Evolutionary conservation across 139 green algal species (phyloP).

Genomic region (Trebouxia sp.): DNA sequence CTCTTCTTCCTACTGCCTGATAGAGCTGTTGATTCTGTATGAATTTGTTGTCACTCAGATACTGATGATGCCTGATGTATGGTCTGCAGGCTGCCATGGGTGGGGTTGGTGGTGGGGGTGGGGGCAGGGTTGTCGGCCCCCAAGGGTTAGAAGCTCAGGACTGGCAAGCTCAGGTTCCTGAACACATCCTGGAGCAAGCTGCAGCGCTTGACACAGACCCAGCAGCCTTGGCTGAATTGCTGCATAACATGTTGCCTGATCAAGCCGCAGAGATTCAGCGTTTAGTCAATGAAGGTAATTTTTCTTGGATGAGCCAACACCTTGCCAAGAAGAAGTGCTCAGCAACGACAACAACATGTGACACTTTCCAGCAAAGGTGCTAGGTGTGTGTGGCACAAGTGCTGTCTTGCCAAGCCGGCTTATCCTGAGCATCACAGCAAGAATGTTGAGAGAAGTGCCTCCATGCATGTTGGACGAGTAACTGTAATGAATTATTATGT

Average conservation of each 20-base stretch:
- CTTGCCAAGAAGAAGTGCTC: not conserved
- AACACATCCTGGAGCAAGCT: not conserved
- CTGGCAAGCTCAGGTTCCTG: not conserved
- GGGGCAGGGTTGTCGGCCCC: too few species aligned
- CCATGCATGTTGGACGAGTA: not conserved
- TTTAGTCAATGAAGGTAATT: not conserved
- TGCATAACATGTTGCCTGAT: not conserved
- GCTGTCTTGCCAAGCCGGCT: too few species aligned
- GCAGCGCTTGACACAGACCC: not conserved
- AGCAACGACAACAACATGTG: not conserved
- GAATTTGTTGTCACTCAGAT: not conserved
- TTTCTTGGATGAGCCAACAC: too few species aligned
- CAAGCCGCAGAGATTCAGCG: not conserved
- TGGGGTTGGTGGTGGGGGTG: not conserved
- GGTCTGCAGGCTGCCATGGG: constrained; percentile 20
- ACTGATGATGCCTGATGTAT: not conserved
- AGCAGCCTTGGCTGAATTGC: not conserved
- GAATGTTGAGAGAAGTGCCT: too few species aligned
- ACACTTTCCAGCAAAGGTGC: too few species aligned
- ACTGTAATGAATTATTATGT: not conserved
- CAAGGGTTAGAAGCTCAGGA: too few species aligned
- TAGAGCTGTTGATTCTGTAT: not conserved
- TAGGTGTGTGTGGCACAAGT: too few species aligned
- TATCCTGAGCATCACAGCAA: too few species aligned
- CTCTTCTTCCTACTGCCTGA: not conserved